phyloP scores from a whole-genome alignment of 1,139 yeast genomes.

The Kluyveromyces sp. region DNA sequence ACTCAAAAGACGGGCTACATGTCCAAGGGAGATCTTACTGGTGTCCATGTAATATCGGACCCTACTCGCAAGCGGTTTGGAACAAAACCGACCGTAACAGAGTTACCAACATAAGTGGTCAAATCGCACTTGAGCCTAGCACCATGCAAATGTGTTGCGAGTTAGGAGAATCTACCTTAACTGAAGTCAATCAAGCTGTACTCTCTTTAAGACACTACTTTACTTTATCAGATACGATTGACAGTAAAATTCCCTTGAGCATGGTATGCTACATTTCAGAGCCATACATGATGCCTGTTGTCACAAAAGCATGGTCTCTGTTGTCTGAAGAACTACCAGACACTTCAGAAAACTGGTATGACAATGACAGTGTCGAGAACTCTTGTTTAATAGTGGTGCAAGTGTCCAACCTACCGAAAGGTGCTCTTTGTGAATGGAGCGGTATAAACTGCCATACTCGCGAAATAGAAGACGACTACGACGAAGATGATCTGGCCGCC shows the following conservation, averaged over 20 bases:
- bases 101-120: slow-evolving; percentile 75
- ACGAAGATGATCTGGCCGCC: slow-evolving; percentile 32
- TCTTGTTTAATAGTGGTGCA: slow-evolving; percentile 45
- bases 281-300: slow-evolving; percentile 28
- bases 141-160: slow-evolving; percentile 45
- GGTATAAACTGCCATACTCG: slow-evolving; percentile 45
- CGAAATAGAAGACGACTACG: slow-evolving; percentile 38
- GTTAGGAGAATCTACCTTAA: slow-evolving; percentile 9
- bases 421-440: slow-evolving; percentile 75
- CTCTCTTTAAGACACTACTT: slow-evolving; percentile 69
- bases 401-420: slow-evolving; percentile 59
- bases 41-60: slow-evolving; percentile 98
- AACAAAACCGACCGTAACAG: slow-evolving; percentile 38
- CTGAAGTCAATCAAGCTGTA: slow-evolving; percentile 35
- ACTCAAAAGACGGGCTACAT: slow-evolving; percentile 60
- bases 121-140: slow-evolving; percentile 76
- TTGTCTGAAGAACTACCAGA: slow-evolving; percentile 21
- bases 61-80: slow-evolving; percentile 80
- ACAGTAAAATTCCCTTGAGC: slow-evolving; percentile 39
- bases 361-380: slow-evolving; percentile 24
- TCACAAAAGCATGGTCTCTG: slow-evolving; percentile 37
- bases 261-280: slow-evolving; percentile 50
- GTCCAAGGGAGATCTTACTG: slow-evolving; percentile 89
- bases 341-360: slow-evolving; percentile 24
- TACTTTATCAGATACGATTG: slow-evolving; percentile 53